These are phyloP conservation scores for Amesomyces nigricolor DNA, from an alignment of 2,329 filamentous ascomycete genomes.

Conservation along the genomic window DNA sequence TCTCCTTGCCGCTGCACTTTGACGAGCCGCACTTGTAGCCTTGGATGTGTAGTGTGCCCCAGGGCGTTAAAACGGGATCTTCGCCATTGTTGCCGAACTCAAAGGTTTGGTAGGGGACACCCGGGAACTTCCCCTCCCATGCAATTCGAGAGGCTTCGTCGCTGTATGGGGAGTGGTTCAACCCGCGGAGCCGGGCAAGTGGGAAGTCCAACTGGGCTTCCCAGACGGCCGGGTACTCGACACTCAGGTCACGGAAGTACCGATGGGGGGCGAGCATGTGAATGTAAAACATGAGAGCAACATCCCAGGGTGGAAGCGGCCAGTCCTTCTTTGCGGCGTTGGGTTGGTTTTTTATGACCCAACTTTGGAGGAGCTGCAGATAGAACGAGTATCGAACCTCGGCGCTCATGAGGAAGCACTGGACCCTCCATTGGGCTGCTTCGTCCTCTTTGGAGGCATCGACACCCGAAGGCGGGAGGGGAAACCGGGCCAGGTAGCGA, in stretches of 20 bases:
- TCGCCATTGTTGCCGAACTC: not conserved
- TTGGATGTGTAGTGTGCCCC: not conserved
- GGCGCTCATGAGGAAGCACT: conserved; percentile 15
- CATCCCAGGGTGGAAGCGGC: conserved; percentile 18
- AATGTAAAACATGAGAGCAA: conserved; percentile 15
- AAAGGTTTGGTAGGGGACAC: conserved; percentile 6
- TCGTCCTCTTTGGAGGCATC: not conserved
- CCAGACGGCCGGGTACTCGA: conserved; percentile 7
- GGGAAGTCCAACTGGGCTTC: conserved; percentile 8
- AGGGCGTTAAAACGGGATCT: not conserved
- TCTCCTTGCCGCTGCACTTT: not conserved
- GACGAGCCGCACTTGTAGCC: conserved; percentile 3
- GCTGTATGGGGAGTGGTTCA: not conserved
- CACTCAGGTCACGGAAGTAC: conserved; percentile 4
- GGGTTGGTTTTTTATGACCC: not conserved
- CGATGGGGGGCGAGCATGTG: conserved; percentile 11
- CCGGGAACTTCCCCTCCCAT: conserved; percentile 5
- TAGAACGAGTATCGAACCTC: conserved; percentile 18
- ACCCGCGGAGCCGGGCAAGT: not conserved
- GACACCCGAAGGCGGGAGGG: not conserved
- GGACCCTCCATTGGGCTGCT: conserved; percentile 4
- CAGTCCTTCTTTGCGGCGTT: not conserved
- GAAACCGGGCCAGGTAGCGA: not conserved
- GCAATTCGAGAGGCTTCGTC: conserved; percentile 1
- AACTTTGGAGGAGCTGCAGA: conserved; percentile 5